phyloP scores from a whole-genome alignment of 345 rosid species.

The Xanthoceras sorbifolium region DNA sequence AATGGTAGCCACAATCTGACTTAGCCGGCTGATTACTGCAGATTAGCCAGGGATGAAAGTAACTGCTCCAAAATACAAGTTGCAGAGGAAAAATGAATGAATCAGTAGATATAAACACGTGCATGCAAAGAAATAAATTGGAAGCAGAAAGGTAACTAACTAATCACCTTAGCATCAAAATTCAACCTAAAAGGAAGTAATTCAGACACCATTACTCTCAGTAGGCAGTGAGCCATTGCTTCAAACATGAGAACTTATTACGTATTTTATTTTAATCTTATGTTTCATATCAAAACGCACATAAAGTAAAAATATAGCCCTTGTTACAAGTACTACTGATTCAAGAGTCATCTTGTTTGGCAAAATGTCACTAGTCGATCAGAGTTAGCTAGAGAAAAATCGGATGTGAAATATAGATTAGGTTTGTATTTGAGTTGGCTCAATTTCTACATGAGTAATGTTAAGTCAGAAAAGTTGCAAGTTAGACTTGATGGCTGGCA shows the following conservation, averaged over 20 bases:
- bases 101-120: neutral
- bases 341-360: neutral
- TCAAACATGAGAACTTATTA: neutral
- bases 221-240: neutral
- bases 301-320: neutral
- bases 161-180: neutral
- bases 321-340: neutral
- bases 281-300: neutral
- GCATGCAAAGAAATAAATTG: neutral
- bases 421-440: neutral
- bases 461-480: neutral
- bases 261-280: neutral
- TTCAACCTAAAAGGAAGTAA: neutral
- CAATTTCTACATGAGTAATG: neutral
- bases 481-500: neutral
- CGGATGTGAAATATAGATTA: neutral
- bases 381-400: neutral
- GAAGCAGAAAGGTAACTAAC: neutral
- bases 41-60: neutral
- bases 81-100: neutral
- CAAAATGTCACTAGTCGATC: neutral
- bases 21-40: neutral
- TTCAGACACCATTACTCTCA: conserved; percentile 4
- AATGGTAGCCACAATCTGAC: neutral
- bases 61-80: neutral